Base-by-base conservation (phyloP, 169 alveolate species). In the Plasmodium vinckei region DNA sequence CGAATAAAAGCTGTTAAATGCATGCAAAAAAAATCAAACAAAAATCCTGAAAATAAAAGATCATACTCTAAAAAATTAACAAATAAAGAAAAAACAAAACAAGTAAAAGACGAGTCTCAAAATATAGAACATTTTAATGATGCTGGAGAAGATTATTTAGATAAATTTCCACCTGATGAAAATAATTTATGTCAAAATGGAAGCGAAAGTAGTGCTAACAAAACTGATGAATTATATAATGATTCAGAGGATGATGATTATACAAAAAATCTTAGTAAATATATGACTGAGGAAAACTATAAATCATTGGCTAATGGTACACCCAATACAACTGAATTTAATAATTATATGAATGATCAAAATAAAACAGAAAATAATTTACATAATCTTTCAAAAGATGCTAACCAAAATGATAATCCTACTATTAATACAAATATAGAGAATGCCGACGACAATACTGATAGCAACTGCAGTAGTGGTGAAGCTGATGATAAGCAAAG, bases 1-100 rank as follows among this genome's bases (percentile, higher is more conserved):
- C 56, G 96, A 65, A 94, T 92, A 60, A 92, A 92, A 86, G 96
- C 95, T 0, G 96, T 94, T 17, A 67, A 67, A n/a, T 65, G 44
- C 23, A 65, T 79, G 79, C 89, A 64, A 69, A 79, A 56, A 33
- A 79, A 65, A 46, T 15, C 77, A 2, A 77, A 79, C 15, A 42
- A 70, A 19, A 5, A 70, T 2, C 51, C 21, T 7, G 79, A 65
- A 60, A 17, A 51, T 44, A 79, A 65, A 59, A 12, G 79, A 39
- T 10, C 15, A 12, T 27, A 49, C 25, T 53, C 47, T 54, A 79
- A 69, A 59, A 79, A 60, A 59, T 17, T 15, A 44, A 5, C 21
- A 46, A 65, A 21, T 44, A 79, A 67, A 59, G 70, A 33, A 9
- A 68, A 65, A 65, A 17, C 25, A 9, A 79, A 79, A 59, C 21